Conservation (phyloP, 1,139 yeast species). For the Lodderomyces orthopsilosis region DNA sequence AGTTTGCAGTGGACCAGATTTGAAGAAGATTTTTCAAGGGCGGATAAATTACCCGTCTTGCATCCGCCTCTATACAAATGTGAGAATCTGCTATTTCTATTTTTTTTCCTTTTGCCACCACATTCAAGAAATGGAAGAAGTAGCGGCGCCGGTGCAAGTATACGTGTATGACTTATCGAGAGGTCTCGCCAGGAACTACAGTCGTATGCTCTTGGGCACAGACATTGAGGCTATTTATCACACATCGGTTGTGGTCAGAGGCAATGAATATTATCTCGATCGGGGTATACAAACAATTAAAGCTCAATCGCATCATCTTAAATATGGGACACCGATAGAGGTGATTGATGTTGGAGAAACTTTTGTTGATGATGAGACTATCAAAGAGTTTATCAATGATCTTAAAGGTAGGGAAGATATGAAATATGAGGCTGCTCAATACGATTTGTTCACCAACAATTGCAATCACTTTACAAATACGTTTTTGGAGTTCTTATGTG, state of each 20-base stretch:
- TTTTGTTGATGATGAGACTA: constrained; percentile 48
- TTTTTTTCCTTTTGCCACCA: not conserved
- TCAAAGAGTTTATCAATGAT: constrained; percentile 53
- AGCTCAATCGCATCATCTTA: constrained; percentile 49
- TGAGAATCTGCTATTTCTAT: not conserved
- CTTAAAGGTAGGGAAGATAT: constrained; percentile 35
- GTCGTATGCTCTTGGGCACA: constrained; percentile 45
- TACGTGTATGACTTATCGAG: constrained; percentile 65
- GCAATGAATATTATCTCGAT: constrained; percentile 57
- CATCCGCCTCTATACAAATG: not conserved
- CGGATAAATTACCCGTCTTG: not conserved
- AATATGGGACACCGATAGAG: constrained; percentile 58
- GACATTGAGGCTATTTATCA: constrained; percentile 65
- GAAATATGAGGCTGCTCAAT: constrained; percentile 47
- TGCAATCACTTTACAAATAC: constrained; percentile 69
- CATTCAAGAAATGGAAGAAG: not conserved
- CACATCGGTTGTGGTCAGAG: constrained; percentile 58
- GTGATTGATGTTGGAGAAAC: constrained; percentile 56
- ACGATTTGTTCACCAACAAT: constrained; percentile 63
- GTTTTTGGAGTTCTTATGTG: constrained; percentile 57
- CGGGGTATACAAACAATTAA: constrained; percentile 50
- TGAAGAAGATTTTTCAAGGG: too few relatives aligned
- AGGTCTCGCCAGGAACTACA: constrained; percentile 41
- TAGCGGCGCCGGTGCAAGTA: constrained; percentile 29
- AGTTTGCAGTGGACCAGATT: not conserved